These are phyloP conservation scores for Penicillium sp. DNA, from an alignment of 2,329 filamentous ascomycete genomes.

Conservation along the genomic window DNA sequence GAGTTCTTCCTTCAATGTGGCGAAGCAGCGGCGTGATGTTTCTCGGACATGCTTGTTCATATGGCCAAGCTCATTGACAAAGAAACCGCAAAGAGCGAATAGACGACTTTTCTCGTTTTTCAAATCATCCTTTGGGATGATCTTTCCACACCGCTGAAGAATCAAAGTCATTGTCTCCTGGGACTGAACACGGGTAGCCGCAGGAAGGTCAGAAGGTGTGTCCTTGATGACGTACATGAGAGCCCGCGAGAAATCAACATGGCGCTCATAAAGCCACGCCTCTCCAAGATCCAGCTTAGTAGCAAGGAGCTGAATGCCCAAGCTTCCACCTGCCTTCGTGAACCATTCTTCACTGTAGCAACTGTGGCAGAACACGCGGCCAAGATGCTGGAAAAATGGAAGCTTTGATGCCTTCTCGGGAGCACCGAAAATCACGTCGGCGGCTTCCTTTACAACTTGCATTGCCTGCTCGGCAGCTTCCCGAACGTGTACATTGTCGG, in stretches of 20 bases:
- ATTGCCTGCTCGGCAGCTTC: constrained; percentile 81
- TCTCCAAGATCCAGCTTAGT: constrained; percentile 84
- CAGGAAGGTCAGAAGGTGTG: constrained; percentile 90
- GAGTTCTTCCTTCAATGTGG: constrained; percentile 76
- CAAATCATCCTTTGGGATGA: constrained; percentile 76
- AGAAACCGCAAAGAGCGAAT: constrained; percentile 75
- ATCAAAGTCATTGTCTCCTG: constrained; percentile 81
- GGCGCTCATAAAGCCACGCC: constrained; percentile 76
- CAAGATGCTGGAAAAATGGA: constrained; percentile 80
- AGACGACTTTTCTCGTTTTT: constrained; percentile 66
- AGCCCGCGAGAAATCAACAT: constrained; percentile 86
- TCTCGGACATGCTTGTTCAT: constrained; percentile 95
- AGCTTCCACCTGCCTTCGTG: constrained; percentile 86
- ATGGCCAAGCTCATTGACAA: constrained; percentile 86
- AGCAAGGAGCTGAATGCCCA: constrained; percentile 85
- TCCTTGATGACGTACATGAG: constrained; percentile 98
- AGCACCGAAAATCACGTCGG: constrained; percentile 75
- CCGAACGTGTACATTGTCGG: constrained; percentile 75
- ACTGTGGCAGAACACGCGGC: constrained; percentile 84
- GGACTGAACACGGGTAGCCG: constrained; percentile 80
- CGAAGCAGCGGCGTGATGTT: constrained; percentile 77
- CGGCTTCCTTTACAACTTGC: constrained; percentile 73
- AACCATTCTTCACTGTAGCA: constrained; percentile 99
- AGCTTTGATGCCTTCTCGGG: constrained; percentile 70
- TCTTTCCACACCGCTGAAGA: constrained; percentile 74